Conservation (phyloP, 2,329 filamentous ascomycete species). For the Alternaria brassicae region DNA sequence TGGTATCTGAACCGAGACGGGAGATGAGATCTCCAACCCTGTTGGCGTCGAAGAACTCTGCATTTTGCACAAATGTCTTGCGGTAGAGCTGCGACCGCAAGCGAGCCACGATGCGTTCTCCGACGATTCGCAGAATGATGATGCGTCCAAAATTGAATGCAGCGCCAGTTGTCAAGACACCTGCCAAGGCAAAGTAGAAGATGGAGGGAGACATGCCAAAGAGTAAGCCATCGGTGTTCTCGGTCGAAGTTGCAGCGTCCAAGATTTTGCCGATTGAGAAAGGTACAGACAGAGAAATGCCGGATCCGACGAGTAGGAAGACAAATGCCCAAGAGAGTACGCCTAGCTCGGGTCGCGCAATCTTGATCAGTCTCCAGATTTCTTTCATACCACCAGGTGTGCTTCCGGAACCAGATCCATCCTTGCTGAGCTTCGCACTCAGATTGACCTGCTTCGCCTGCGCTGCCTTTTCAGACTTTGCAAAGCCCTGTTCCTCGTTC, state of each 20-base stretch:
- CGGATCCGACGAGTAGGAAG: slow-evolving; percentile 86
- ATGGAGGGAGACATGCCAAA: slow-evolving; percentile 86
- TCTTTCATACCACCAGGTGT: slow-evolving; percentile 70
- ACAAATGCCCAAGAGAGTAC: slow-evolving; percentile 82
- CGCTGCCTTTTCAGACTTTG: slow-evolving; percentile 80
- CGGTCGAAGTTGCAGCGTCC: slow-evolving; percentile 82
- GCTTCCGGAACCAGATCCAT: slow-evolving; percentile 61
- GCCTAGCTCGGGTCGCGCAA: slow-evolving; percentile 83
- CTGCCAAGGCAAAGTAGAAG: slow-evolving; percentile 82
- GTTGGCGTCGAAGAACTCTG: slow-evolving; percentile 98
- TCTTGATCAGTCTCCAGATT: slow-evolving; percentile 85
- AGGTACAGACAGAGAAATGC: slow-evolving; percentile 94
- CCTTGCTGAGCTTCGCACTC: slow-evolving; percentile 84
- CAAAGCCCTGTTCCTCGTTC: slow-evolving; percentile 68
- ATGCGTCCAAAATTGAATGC: slow-evolving; percentile 93
- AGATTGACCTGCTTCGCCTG: slow-evolving; percentile 90
- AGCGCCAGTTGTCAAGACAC: slow-evolving; percentile 80
- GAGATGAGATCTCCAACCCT: slow-evolving; percentile 96
- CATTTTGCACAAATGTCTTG: slow-evolving; percentile 93
- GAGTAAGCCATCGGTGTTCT: slow-evolving; percentile 68
- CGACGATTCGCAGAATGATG: slow-evolving; percentile 89
- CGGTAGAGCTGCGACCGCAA: slow-evolving; percentile 89
- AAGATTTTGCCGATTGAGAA: slow-evolving; percentile 96
- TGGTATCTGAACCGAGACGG: slow-evolving; percentile 91
- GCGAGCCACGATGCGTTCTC: slow-evolving; percentile 90